Evolutionary conservation across 2,329 filamentous ascomycete genomes (phyloP), one percentile per base, ranked within the genome.

Genomic region (Ceratocystis alfenasii): DNA sequence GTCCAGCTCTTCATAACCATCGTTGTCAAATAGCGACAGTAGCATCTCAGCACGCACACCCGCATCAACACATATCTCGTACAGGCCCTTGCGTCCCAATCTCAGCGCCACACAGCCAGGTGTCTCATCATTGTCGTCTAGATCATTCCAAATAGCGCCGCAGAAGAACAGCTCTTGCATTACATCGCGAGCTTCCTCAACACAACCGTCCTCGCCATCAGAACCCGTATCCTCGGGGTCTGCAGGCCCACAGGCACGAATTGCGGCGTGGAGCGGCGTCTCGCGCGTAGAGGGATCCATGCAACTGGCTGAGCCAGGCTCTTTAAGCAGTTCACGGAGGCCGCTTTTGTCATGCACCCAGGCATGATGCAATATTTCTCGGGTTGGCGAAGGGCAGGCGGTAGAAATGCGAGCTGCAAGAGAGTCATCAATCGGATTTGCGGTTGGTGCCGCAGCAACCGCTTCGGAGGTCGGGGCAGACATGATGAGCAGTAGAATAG

Each of bases 71-170:
- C 93, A 89, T 66, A 91, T 75, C 50, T 87, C 83, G 73, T 99
- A 97, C 45, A 96, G 76, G 62, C 84, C 81, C 65, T 76, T 80
- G 71, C 89, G 78, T 0, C 88, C 87, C 28, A 96, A 74, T 30
- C 84, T 78, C 67, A 81, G 79, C 7, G 94, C 94, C 55, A 96
- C 78, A 74, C 93, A 97, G 6, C 91, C 94, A 0, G 94, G 91
- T 2, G 94, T 97, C 79, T 97, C 93, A 71, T 90, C 83, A 70
- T 89, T 87, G 70, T 80, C 77, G 74, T 97, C 90, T 66, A 97
- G 79, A 74, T 96, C 92, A 77, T 99, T 99, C 94, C 94, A 99
- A 70, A 97, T 96, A 10, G 90, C 94, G 41, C 94, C 94, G 70
- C 88, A 87, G 72, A 92, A 82, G 68, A 97, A 85, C 6, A 97